Conservation (phyloP, 2,329 filamentous ascomycete genomes). For the Alternaria arborescens region DNA sequence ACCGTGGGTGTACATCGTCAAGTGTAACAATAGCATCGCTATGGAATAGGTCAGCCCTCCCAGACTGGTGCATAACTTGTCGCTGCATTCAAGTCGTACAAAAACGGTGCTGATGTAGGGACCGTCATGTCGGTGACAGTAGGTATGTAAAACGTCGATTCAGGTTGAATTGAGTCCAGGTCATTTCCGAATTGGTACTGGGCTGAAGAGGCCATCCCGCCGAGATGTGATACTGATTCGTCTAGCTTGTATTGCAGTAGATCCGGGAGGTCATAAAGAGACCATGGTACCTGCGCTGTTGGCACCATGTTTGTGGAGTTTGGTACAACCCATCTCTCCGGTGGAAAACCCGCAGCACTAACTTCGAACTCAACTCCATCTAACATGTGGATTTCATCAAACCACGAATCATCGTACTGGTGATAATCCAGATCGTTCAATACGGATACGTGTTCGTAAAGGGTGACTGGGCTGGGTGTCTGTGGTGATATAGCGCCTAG, state of each 20-base stretch:
- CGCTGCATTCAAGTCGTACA: constrained; percentile 53
- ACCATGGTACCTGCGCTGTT: constrained; percentile 35
- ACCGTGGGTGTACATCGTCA: not conserved
- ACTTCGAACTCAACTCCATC: constrained; percentile 35
- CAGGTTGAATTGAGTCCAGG: constrained; percentile 51
- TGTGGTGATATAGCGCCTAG: constrained; percentile 39
- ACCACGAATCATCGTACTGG: constrained; percentile 35
- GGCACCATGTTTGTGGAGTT: constrained; percentile 25
- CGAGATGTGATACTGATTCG: constrained; percentile 24
- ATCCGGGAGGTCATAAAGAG: constrained; percentile 22
- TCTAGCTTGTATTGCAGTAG: constrained; percentile 26
- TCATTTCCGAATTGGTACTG: constrained; percentile 25
- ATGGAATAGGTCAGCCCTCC: constrained; percentile 57
- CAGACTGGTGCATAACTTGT: constrained; percentile 33
- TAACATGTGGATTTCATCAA: constrained; percentile 30
- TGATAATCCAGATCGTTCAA: constrained; percentile 32
- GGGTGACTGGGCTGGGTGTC: constrained; percentile 41
- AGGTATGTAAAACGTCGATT: constrained; percentile 59
- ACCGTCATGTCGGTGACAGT: constrained; percentile 52
- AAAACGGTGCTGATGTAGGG: constrained; percentile 33
- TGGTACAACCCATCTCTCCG: constrained; percentile 33
- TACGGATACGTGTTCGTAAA: constrained; percentile 33
- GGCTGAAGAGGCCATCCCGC: constrained; percentile 34
- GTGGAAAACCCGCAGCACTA: constrained; percentile 30
- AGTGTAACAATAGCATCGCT: constrained; percentile 40